A percentile compares a stretch with the other conserved stretches of the same genome.
Evolutionary conservation across 371 early-diverging fungal genomes (phyloP).

Genomic region (Rhizopus microsporus): DNA sequence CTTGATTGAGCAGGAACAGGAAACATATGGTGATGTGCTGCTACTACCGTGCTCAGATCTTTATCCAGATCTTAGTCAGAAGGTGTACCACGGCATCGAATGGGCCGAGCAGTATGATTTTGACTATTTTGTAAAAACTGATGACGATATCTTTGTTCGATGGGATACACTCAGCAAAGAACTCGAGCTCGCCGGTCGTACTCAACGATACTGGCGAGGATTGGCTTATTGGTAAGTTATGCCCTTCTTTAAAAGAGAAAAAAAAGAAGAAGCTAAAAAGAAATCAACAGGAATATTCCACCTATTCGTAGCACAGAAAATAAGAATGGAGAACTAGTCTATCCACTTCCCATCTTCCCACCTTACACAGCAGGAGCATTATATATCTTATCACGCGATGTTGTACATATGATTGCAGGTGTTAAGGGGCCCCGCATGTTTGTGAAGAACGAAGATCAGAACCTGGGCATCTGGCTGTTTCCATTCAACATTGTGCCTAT

Average conservation of each 20-base stretch:
- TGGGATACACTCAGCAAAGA: slow-evolving; percentile 64
- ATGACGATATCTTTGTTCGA: slow-evolving; percentile 67
- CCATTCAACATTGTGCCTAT: slow-evolving; percentile 59
- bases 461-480: slow-evolving; percentile 62
- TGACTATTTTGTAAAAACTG: slow-evolving; percentile 66
- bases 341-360: slow-evolving; percentile 53
- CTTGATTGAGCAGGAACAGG: slow-evolving; percentile 45
- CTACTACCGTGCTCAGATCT: slow-evolving; percentile 52
- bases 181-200: slow-evolving; percentile 49
- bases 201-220: slow-evolving; percentile 63
- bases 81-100: slow-evolving; percentile 56
- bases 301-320: slow-evolving; percentile 44
- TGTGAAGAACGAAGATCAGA: slow-evolving; percentile 61
- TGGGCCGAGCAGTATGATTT: slow-evolving; percentile 59
- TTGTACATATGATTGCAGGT: slow-evolving; percentile 54
- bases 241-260: slow-evolving; percentile 12
- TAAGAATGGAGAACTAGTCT: slow-evolving; percentile 48
- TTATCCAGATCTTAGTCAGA: slow-evolving; percentile 51
- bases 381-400: slow-evolving; percentile 58
- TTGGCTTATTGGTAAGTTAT: slow-evolving; percentile 55
- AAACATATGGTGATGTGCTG: slow-evolving; percentile 44
- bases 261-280: background rate
- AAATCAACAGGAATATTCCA: slow-evolving; percentile 39
- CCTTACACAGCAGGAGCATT: slow-evolving; percentile 64
- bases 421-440: slow-evolving; percentile 55